phyloP scores from a whole-genome alignment of 192 early-diverging fungal species.

The Coemansia sp. region DNA sequence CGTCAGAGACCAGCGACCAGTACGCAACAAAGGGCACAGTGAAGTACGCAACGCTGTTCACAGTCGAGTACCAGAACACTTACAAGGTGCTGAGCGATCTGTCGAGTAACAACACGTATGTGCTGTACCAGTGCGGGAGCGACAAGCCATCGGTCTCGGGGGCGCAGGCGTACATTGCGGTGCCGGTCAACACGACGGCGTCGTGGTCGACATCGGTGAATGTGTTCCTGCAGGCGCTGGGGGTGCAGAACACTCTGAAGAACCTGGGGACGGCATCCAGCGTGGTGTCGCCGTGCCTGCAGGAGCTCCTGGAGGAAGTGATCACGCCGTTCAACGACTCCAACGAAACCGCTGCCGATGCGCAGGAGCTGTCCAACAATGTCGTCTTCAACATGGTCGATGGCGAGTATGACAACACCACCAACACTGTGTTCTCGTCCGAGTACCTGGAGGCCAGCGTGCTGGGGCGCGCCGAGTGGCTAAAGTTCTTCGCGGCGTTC shows the following conservation, averaged over 20 bases:
- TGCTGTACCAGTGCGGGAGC: constrained; percentile 50
- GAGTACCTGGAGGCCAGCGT: constrained; percentile 43
- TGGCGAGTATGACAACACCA: constrained; percentile 28
- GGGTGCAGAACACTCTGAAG: constrained; percentile 41
- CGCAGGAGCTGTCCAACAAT: constrained; percentile 34
- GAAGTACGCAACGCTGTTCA: constrained; percentile 49
- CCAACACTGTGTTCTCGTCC: constrained; percentile 36
- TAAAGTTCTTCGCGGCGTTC: constrained; percentile 56
- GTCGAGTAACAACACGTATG: constrained; percentile 46
- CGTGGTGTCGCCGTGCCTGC: constrained; percentile 53
- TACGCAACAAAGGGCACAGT: constrained; percentile 33
- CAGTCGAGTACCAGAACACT: constrained; percentile 49
- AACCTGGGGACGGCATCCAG: constrained; percentile 47
- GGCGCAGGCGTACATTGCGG: constrained; percentile 29
- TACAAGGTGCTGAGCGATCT: constrained; percentile 54
- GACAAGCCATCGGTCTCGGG: constrained; percentile 27
- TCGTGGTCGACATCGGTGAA: constrained; percentile 46
- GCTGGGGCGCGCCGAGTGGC: constrained; percentile 55
- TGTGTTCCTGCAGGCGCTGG: constrained; percentile 53
- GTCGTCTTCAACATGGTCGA: constrained; percentile 43
- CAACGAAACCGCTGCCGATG: constrained; percentile 31
- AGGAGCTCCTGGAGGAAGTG: constrained; percentile 42
- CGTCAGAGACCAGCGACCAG: constrained; percentile 16
- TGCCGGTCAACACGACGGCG: constrained; percentile 45
- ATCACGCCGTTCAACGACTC: constrained; percentile 45